These are phyloP conservation scores for Pythium dissimile DNA, from an alignment of 352 stramenopile species.

Conservation along the genomic window DNA sequence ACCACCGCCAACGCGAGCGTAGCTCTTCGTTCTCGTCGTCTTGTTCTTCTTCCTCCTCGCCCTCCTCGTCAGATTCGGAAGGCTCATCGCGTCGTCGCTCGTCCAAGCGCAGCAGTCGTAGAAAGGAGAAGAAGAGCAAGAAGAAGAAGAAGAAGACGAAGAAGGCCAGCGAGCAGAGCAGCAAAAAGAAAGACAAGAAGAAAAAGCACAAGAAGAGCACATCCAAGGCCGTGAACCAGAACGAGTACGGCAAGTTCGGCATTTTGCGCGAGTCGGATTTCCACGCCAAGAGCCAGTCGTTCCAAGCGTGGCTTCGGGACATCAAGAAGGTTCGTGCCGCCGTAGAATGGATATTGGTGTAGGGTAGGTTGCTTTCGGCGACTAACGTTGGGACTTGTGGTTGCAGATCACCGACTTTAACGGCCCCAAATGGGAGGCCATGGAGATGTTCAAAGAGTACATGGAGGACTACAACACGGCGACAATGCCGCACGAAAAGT, in stretches of 20 bases:
- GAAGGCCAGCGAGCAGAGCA: slow-evolving; percentile 23
- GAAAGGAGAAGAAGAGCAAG: slow-evolving; percentile 21
- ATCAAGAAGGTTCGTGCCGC: slow-evolving; percentile 95
- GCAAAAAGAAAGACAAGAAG: slow-evolving; percentile 19
- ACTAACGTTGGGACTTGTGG: not conserved
- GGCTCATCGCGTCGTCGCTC: slow-evolving; percentile 19
- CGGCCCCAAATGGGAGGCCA: slow-evolving; percentile 82
- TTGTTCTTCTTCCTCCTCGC: slow-evolving; percentile 31
- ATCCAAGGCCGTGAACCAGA: slow-evolving; percentile 72
- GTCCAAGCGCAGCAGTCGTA: slow-evolving; percentile 17
- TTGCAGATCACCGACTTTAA: slow-evolving; percentile 73
- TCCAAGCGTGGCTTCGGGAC: slow-evolving; percentile 94
- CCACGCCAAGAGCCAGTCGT: slow-evolving; percentile 88
- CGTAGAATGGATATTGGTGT: not conserved
- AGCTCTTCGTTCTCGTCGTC: slow-evolving; percentile 36
- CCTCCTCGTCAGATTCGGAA: slow-evolving; percentile 29
- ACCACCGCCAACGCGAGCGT: slow-evolving; percentile 18
- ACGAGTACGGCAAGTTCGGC: slow-evolving; percentile 96
- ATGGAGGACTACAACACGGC: slow-evolving; percentile 98
- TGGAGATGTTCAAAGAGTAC: slow-evolving; percentile 91
- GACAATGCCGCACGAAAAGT: slow-evolving; percentile 96
- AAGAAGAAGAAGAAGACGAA: slow-evolving; percentile 24
- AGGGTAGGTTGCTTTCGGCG: not conserved
- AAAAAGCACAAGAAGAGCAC: slow-evolving; percentile 16
- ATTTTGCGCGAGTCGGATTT: slow-evolving; percentile 93